phyloP scores from a whole-genome alignment of 1,284 basidiomycete species.

The Malassezia slooffiae region DNA sequence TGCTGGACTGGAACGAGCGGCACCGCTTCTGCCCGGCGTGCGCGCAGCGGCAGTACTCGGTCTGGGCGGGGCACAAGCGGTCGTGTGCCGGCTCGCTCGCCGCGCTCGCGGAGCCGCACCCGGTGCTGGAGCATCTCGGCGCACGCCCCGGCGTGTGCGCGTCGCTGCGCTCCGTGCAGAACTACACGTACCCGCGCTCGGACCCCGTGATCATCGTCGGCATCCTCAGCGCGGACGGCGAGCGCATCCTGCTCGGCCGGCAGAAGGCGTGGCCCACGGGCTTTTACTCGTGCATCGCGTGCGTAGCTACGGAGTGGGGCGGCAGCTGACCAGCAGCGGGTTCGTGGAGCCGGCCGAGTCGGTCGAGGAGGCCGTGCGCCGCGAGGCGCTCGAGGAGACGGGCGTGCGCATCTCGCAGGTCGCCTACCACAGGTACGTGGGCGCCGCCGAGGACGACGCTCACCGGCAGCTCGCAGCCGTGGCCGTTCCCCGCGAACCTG shows the following conservation, averaged over 20 bases:
- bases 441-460: no score
- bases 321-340: constrained; percentile 15
- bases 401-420: constrained; percentile 75
- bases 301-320: no score
- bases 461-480: constrained; percentile 61
- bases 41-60: constrained; percentile 66
- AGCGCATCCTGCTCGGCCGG: constrained; percentile 76
- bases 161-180: constrained; percentile 15
- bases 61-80: constrained; percentile 94
- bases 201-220: constrained; percentile 76
- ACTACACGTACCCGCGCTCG: constrained; percentile 38
- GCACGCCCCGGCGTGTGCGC: no score
- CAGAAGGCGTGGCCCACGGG: constrained; percentile 54
- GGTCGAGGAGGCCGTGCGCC: constrained; percentile 81
- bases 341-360: constrained; percentile 49
- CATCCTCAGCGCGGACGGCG: constrained; percentile 61
- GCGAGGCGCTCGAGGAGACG: constrained; percentile 91
- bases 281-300: constrained; percentile 40
- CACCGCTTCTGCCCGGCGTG: constrained; percentile 75
- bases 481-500: constrained; percentile 64
- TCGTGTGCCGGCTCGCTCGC: constrained; percentile 52
- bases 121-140: no score
- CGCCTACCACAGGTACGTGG: constrained; percentile 56
- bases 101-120: constrained; percentile 16
- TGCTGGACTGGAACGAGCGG: constrained; percentile 44